These are phyloP conservation scores for Cytospora mali DNA, from an alignment of 2,329 filamentous ascomycete species.

Conservation along the genomic window DNA sequence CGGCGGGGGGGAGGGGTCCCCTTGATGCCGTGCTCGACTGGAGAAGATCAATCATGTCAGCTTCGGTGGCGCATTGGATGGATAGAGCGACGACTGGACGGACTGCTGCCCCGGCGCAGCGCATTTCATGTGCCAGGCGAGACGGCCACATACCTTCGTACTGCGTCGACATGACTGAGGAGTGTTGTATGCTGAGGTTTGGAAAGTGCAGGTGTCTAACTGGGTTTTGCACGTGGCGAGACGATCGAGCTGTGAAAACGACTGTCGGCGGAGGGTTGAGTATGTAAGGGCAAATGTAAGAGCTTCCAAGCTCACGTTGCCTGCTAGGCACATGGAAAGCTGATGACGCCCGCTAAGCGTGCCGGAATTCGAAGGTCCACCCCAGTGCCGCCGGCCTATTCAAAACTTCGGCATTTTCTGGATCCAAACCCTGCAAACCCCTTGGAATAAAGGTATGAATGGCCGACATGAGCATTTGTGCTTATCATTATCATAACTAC, in stretches of 20 bases:
- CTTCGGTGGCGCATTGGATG: slow-evolving; percentile 8
- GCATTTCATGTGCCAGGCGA: not conserved
- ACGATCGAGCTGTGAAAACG: not conserved
- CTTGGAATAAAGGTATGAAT: too few species aligned
- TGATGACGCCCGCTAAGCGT: not conserved
- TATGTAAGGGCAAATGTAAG: too few species aligned
- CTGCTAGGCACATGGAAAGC: not conserved
- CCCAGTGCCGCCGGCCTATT: not conserved
- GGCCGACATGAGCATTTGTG: not conserved
- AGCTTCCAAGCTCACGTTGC: not conserved
- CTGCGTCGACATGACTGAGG: slow-evolving; percentile 53
- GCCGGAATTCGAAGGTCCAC: not conserved
- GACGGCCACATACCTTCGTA: slow-evolving; percentile 52
- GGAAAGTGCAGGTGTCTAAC: too few species aligned
- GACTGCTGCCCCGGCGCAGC: slow-evolving; percentile 11
- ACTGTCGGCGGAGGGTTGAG: not conserved
- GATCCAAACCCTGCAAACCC: too few species aligned
- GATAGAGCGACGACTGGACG: not conserved
- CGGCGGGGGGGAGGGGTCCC: slow-evolving; percentile 43
- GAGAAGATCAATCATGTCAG: not conserved
- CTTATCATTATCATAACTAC: too few species aligned
- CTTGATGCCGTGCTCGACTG: slow-evolving; percentile 68
- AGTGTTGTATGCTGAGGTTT: not conserved
- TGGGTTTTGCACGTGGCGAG: not conserved
- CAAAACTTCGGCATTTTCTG: not conserved